Percentiles rank a stretch among this genome's conserved stretches.
Evolutionary conservation across 208 protist genomes (phyloP).

Genomic region (Trypanosoma platydactyli): DNA sequence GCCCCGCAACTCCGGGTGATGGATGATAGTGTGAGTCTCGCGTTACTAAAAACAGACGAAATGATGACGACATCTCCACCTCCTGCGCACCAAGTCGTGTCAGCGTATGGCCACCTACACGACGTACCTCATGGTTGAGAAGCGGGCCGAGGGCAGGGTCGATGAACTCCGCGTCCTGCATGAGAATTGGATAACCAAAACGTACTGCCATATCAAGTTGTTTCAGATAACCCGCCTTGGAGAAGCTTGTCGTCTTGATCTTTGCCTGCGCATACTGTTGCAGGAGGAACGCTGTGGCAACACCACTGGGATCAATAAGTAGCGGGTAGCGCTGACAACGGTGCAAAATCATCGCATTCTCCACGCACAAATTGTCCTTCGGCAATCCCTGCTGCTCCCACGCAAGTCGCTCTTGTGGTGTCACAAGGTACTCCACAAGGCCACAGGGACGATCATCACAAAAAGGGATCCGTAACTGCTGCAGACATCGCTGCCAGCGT

Average conservation of each 20-base stretch:
- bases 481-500: constrained; percentile 84
- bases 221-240: constrained; percentile 97
- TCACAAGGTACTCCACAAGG: constrained; percentile 94
- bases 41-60: constrained; percentile 97
- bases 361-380: constrained; percentile 95
- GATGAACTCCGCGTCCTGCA: constrained; percentile 99
- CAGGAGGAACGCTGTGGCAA: constrained; percentile 94
- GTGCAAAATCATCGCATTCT: constrained; percentile 98
- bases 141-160: constrained; percentile 98
- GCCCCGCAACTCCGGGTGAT: constrained; percentile 93
- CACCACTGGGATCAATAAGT: constrained; percentile 98
- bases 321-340: constrained; percentile 95
- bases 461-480: constrained; percentile 61
- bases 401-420: constrained; percentile 88
- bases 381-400: constrained; percentile 96
- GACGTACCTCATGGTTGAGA: constrained; percentile 96
- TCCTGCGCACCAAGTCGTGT: constrained; percentile 96
- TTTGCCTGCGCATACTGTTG: constrained; percentile 76
- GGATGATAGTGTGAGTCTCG: constrained; percentile 95
- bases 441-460: constrained; percentile 53
- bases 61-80: constrained; percentile 97
- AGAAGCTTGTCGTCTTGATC: constrained; percentile 95
- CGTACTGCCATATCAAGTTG: constrained; percentile 97
- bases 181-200: constrained; percentile 98
- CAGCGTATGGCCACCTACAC: constrained; percentile 93